Evolutionary conservation across 768 basidiomycete genomes (phyloP).

Genomic region (Thelephora aurantiotincta): DNA sequence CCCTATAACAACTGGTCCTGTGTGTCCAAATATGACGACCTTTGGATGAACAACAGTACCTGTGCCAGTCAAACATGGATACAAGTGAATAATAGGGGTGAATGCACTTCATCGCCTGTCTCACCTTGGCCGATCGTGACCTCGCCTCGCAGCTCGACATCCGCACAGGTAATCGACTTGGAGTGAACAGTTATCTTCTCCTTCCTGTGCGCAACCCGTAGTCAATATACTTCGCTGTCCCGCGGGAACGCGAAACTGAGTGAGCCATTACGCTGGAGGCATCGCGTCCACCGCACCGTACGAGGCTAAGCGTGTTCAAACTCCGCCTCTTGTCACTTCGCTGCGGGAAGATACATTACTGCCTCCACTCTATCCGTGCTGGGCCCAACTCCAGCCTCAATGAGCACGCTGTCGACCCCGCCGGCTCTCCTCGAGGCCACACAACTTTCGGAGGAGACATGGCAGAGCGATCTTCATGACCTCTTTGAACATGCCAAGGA

Average conservation of each 20-base stretch:
- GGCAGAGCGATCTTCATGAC: conserved; percentile 69
- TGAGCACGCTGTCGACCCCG: conserved; percentile 19
- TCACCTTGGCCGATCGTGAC: conserved; percentile 81
- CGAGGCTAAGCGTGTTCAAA: conserved; percentile 1
- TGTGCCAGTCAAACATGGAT: conserved; percentile 11
- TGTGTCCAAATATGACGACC: conserved; percentile 83
- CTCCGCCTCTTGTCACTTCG: not conserved
- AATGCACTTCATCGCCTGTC: not conserved
- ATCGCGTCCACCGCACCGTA: conserved; percentile 4
- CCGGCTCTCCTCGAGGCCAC: conserved; percentile 53
- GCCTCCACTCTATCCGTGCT: not conserved
- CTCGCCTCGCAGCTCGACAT: conserved; percentile 89
- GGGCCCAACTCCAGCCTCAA: conserved; percentile 3
- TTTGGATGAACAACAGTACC: conserved; percentile 89
- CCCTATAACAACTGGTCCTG: conserved; percentile 85
- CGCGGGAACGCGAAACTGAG: conserved; percentile 1
- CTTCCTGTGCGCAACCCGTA: conserved; percentile 32
- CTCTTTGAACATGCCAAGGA: conserved; percentile 80
- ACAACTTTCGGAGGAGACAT: conserved; percentile 48
- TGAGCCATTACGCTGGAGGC: conserved; percentile 9
- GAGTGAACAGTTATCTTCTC: conserved; percentile 87
- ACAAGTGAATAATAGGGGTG: not conserved
- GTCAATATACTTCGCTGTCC: not conserved
- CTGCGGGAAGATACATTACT: conserved; percentile 2
- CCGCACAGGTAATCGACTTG: conserved; percentile 82